Evolutionary conservation across 2,329 filamentous ascomycete genomes (phyloP).

Genomic region (Graphilbum sp.): DNA sequence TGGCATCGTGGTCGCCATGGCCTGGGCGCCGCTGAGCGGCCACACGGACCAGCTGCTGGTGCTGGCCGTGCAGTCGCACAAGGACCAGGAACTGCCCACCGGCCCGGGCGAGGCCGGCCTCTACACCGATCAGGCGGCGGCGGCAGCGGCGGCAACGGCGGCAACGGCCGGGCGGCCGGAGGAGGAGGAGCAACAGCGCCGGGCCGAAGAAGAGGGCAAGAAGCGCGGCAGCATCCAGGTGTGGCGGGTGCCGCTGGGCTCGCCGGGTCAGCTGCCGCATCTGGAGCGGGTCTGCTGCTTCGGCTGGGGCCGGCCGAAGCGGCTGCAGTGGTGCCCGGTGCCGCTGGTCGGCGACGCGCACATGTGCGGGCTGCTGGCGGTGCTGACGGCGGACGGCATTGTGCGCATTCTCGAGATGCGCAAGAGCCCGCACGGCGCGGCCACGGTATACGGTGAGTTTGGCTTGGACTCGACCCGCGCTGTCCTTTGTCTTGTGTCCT

Average conservation of each 20-base stretch:
- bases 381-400: conserved; percentile 33
- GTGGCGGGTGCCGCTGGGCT: conserved; percentile 29
- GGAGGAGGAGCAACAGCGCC: conserved; percentile 3
- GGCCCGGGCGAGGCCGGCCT: no score
- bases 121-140: no score
- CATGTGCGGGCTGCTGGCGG: conserved; percentile 23
- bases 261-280: not conserved
- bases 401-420: conserved; percentile 30
- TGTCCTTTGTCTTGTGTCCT: no score
- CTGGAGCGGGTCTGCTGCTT: conserved; percentile 29
- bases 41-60: conserved; percentile 31
- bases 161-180: conserved; percentile 10
- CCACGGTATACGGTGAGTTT: conserved; percentile 25
- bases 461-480: no score
- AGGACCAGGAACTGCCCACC: conserved; percentile 24
- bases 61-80: conserved; percentile 31
- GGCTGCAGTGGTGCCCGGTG: conserved; percentile 37
- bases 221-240: conserved; percentile 32
- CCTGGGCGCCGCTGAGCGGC: conserved; percentile 28
- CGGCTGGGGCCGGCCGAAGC: conserved; percentile 31
- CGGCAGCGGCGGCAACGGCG: no score
- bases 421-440: conserved; percentile 6
- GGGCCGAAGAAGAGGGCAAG: conserved; percentile 15
- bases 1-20: conserved; percentile 34
- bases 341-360: conserved; percentile 11